Evolutionary conservation across 1,284 basidiomycete genomes (phyloP).

Genomic region (Rhizopogon hawkerae): DNA sequence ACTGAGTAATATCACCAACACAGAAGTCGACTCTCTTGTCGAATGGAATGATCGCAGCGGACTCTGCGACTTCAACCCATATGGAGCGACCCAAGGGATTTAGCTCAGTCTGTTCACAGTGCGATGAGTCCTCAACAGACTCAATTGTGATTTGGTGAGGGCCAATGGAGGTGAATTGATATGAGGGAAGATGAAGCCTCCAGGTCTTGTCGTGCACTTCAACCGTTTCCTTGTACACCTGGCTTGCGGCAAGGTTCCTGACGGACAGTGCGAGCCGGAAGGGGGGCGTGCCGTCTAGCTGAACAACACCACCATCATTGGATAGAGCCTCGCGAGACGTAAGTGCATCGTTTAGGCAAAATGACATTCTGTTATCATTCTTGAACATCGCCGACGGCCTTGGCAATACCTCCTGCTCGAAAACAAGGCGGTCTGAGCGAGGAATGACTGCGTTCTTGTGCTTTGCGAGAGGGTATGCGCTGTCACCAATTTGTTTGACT

Average conservation of each 20-base stretch:
- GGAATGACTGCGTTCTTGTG: conserved; percentile 54
- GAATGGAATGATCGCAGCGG: conserved; percentile 83
- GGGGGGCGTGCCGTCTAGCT: conserved; percentile 75
- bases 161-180: conserved; percentile 69
- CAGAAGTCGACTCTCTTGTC: conserved; percentile 78
- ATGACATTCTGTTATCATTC: conserved; percentile 55
- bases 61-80: conserved; percentile 88
- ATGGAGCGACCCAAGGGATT: conserved; percentile 61
- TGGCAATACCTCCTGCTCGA: conserved; percentile 76
- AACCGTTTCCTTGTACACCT: conserved; percentile 51
- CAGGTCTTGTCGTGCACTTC: conserved; percentile 56
- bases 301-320: conserved; percentile 54
- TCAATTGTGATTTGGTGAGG: conserved; percentile 75
- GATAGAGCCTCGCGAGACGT: conserved; percentile 41
- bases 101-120: conserved; percentile 65
- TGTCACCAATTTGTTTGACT: conserved; percentile 81
- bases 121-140: conserved; percentile 67
- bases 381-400: conserved; percentile 75
- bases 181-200: conserved; percentile 68
- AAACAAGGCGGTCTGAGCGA: conserved; percentile 53
- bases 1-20: conserved; percentile 85
- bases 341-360: conserved; percentile 71
- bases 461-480: conserved; percentile 71
- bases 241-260: conserved; percentile 64
- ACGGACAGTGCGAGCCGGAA: conserved; percentile 75